A percentile compares a stretch with the other conserved stretches of the same genome.
phyloP scores from a whole-genome alignment of 2,329 filamentous ascomycete genomes.

The Trichoderma atrobrunneum region DNA sequence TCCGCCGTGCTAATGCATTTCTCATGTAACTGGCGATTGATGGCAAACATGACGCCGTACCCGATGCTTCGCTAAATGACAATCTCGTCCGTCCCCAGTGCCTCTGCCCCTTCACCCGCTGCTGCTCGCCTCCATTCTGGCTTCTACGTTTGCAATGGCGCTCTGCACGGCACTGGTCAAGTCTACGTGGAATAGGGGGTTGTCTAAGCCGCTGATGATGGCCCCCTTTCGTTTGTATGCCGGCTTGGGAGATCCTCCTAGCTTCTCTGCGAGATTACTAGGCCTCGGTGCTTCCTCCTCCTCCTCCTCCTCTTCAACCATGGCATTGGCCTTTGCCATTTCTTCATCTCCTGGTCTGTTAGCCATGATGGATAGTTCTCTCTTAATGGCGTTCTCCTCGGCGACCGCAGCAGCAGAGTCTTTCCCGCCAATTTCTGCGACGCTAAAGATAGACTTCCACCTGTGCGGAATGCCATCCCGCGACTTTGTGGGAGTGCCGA shows the following conservation, averaged over 20 bases:
- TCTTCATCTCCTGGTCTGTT: slow-evolving; percentile 34
- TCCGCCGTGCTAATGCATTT: not conserved
- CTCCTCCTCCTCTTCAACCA: slow-evolving; percentile 15
- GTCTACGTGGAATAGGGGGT: slow-evolving; percentile 92
- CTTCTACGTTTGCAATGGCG: slow-evolving; percentile 75
- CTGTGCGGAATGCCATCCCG: slow-evolving; percentile 52
- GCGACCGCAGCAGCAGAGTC: slow-evolving; percentile 67
- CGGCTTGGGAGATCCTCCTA: slow-evolving; percentile 35
- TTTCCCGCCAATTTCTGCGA: slow-evolving; percentile 77
- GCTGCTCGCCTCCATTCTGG: slow-evolving; percentile 36
- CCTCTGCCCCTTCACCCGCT: not conserved
- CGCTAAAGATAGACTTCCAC: slow-evolving; percentile 95
- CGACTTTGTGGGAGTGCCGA: slow-evolving; percentile 70
- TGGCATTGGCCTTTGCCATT: slow-evolving; percentile 32
- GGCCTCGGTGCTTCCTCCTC: slow-evolving; percentile 9
- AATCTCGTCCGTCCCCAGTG: not conserved
- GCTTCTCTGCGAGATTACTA: not conserved
- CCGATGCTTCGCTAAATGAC: slow-evolving; percentile 4
- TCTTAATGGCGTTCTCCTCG: slow-evolving; percentile 60
- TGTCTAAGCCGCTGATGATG: slow-evolving; percentile 79
- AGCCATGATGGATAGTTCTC: slow-evolving; percentile 13
- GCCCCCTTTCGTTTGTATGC: slow-evolving; percentile 50
- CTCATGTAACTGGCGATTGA: not conserved
- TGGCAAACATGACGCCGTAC: not conserved
- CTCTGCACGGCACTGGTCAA: slow-evolving; percentile 84